Percentiles rank a stretch among this genome's conserved stretches.
phyloP scores from a whole-genome alignment of 495 filamentous ascomycete genomes.

The Tuber borchii region DNA sequence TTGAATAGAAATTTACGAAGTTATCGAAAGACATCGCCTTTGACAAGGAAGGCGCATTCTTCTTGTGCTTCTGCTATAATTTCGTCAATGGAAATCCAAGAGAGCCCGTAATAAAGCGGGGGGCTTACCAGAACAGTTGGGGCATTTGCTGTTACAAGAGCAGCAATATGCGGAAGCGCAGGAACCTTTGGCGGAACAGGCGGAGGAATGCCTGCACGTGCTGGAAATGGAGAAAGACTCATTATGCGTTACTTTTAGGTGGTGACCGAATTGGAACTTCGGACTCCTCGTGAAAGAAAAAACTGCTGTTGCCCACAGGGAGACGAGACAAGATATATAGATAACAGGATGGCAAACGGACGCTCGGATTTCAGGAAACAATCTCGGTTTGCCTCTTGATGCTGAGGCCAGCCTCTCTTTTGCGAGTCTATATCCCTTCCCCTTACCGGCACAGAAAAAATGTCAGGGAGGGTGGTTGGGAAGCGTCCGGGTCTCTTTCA shows the following conservation, averaged over 20 bases:
- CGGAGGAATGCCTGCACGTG: slow-evolving; percentile 25
- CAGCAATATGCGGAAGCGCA: slow-evolving; percentile 19
- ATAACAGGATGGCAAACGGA: slow-evolving; percentile 4
- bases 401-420: slow-evolving; percentile 36
- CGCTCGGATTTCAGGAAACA: slow-evolving; percentile 17
- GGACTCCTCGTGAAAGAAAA: slow-evolving; percentile 14
- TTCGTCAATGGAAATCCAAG: slow-evolving; percentile 9
- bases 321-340: slow-evolving; percentile 17
- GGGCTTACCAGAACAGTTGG: slow-evolving; percentile 16
- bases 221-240: slow-evolving; percentile 36
- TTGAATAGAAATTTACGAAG: slow-evolving; percentile 31
- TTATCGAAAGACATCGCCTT: slow-evolving; percentile 28
- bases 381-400: slow-evolving; percentile 15
- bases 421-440: slow-evolving; percentile 24
- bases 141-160: slow-evolving; percentile 11
- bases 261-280: slow-evolving; percentile 21
- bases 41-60: slow-evolving; percentile 16
- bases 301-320: slow-evolving; percentile 14
- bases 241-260: slow-evolving; percentile 29
- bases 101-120: slow-evolving; percentile 7
- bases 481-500: slow-evolving; percentile 17
- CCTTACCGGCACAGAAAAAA: slow-evolving; percentile 15
- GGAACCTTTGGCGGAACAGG: slow-evolving; percentile 35
- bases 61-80: slow-evolving; percentile 28
- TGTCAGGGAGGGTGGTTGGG: slow-evolving; percentile 25